Evolutionary conservation across 176 grass and related monocot species (phyloP), one percentile per base, ranked within the genome.

Genomic region (Saccharum spontaneum): DNA sequence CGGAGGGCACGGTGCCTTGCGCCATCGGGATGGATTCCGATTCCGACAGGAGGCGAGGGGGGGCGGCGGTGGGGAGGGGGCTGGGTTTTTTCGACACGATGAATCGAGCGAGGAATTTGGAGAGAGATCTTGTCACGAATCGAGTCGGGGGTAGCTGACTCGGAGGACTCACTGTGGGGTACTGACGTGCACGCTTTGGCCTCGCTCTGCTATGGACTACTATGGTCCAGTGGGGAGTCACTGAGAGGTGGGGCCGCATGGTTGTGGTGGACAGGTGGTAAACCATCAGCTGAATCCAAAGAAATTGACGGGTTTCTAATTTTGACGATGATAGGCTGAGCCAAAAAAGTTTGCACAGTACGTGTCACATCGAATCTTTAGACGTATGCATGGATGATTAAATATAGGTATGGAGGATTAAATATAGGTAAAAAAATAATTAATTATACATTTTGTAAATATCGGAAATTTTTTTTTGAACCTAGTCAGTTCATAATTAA

Each of bases 21-120:
- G 88, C 88, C 84, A 87, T 88, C 67, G 37, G 70, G 79, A 30
- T 65, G 9, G 89, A 90, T 75, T 75, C 75, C 46, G 46, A 48
- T 48, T 48, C 46, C 89, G 75, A 84, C 80, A 7, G 69, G 68
- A 63, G 59, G 59, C 74, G 84, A 86, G 26, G 73, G 66, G 66
- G 67, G 49, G 20, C 54, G 81, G 81, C 46, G 77, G 67, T 7
- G 67, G 44, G 52, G 54, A 6, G 34, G 43, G 24, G 50, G 30
- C 18, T 46, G 17, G 46, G n/a, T 50, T 62, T 75, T 62, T 81
- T 22, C 20, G 69, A 18, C 63, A 48, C 74, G 44, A 41, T 67
- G 44, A 41, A 45, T 14, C 63, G 64, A 28, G 37, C 13, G 41
- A 34, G 87, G 55, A 80, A 89, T 69, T 45, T 31, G 54, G 54